Evolutionary conservation across 805 yeast species (phyloP), one percentile per base, ranked within the genome.

Genomic region (Lipomyces spencermartinsiae): DNA sequence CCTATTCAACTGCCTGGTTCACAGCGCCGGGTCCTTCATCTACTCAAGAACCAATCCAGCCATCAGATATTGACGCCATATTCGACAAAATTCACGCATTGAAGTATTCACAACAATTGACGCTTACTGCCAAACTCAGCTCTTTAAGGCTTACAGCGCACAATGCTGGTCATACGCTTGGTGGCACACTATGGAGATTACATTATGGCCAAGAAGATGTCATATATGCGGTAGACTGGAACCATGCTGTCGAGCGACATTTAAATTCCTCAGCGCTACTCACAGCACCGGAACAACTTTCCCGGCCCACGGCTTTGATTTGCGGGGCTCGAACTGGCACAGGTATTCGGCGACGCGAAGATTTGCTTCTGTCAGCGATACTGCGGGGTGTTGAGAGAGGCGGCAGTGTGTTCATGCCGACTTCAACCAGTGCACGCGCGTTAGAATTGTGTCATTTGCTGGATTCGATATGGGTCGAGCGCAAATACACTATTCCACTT

Each of bases 201-300:
- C 84, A 85, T 58, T 88, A 88, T 65, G 87, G 89, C 69, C 85
- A 88, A 19, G 98, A 94, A 72, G 89, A 89, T 70, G 80, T 93
- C n/a, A 81, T 94, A 1, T 92, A 92, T 77, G 97, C 97, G 0
- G 93, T 95, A 1, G 87, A 90, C 58, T 95, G 98, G 98, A 94
- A 93, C 77, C 98, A 95, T 76, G 89, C 98, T 0, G 88, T 87
- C 71, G 98, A 94, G 75, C 85, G 91, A 0, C 93, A 93, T 73
- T 79, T 95, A 62, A 90, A 89, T 70, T 68, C 76, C 16, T 88
- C 93, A 35, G 90, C 95, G 3, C 83, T 91, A 22, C 76, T 89
- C 53, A 86, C 92, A 0, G 79, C 87, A n/a, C 83, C 91, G 0
- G 84, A 85, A 54, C 76, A 78, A 34, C 80, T 93, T 35, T 74